Evolutionary conservation across 139 green algal species (phyloP), one percentile per base, ranked within the genome.

Genomic region (Chlamydomonas sp.): DNA sequence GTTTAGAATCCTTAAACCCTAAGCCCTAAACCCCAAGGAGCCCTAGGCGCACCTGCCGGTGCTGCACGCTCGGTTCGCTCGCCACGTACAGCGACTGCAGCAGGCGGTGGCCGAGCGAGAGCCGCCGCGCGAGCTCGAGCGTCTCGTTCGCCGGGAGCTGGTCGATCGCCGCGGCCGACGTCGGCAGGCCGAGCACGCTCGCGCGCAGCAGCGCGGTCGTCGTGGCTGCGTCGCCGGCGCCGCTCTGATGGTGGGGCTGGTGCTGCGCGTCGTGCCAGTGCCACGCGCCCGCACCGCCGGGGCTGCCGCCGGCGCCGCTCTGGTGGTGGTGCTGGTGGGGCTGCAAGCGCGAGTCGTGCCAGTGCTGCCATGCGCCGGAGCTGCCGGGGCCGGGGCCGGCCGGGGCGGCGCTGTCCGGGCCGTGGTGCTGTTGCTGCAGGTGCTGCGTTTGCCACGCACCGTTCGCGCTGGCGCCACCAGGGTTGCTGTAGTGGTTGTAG

Each of bases 71-170:
- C 10, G 61, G 3, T 29, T 88, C 76, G 13, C 50, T 71, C 3
- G 61, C 67, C 64, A 86, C 77, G 49, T 88, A 88, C 34, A 84
- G 68, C 3, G 58, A 68, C 48, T 88, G 83, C 37, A 88, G 36
- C 75, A 81, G 50, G 22, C 49, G 36, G 34, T 89, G 83, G 24
- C 83, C 76, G 2, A 58, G 59, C 2, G 48, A 68, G 5, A 87
- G 28, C 13, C 71, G 71, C 1, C 48, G 38, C 0, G 48, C 31
- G 16, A 82, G 48, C 36, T 78, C 76, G 0, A 61, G 33, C 3
- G 72, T 75, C 39, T 82, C 74, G 37, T 79, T 85, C 3, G 58
- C 37, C 1, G 73, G 72, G 29, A 85, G 59, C 13, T 68, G 26
- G 24, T 77, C 38, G 2, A 5, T 36, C 20, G 31, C n/a, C 47